Percentiles rank a stretch among this genome's conserved stretches.
These are phyloP conservation scores for Rhododendron ovatum DNA, from an alignment of 148 eudicot genomes.

Conservation along the genomic window DNA sequence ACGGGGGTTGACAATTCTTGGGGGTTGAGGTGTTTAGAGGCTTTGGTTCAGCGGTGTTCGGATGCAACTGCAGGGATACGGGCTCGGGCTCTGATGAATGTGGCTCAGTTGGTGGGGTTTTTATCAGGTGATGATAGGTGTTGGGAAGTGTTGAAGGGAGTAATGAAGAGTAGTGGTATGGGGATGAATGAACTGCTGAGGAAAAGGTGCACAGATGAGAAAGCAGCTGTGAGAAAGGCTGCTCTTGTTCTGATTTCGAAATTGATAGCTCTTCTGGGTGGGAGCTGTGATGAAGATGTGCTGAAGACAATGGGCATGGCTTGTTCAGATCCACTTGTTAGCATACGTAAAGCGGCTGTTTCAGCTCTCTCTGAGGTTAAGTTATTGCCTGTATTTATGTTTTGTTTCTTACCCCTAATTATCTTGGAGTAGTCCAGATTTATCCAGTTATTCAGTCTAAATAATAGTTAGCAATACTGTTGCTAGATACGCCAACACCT, in stretches of 20 bases:
- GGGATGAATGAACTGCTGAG: constrained; percentile 53
- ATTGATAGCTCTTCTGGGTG: constrained; percentile 54
- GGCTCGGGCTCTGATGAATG: constrained; percentile 72
- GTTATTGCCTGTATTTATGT: background rate
- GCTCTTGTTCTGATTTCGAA: constrained; percentile 71
- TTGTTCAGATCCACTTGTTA: constrained; percentile 91
- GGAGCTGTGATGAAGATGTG: constrained; percentile 63
- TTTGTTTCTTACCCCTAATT: background rate
- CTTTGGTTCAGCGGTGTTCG: constrained; percentile 69
- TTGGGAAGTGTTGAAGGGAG: constrained; percentile 40
- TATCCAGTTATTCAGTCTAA: background rate
- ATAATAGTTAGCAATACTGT: background rate
- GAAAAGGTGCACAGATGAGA: constrained; percentile 81
- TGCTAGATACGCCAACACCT: background rate
- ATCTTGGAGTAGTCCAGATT: background rate
- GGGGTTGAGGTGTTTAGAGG: constrained; percentile 71
- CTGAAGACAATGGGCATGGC: constrained; percentile 81
- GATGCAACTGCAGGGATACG: constrained; percentile 75
- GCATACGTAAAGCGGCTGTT: constrained; percentile 87
- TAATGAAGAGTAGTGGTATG: constrained; percentile 37
- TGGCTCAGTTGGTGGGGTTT: constrained; percentile 62
- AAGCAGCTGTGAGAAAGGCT: constrained; percentile 93
- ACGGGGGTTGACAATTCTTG: constrained; percentile 38
- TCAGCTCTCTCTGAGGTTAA: constrained; percentile 92
- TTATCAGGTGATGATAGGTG: constrained; percentile 36